Evolutionary conservation across 169 alveolate genomes (phyloP).

Genomic region (Nephromyces sp.): DNA sequence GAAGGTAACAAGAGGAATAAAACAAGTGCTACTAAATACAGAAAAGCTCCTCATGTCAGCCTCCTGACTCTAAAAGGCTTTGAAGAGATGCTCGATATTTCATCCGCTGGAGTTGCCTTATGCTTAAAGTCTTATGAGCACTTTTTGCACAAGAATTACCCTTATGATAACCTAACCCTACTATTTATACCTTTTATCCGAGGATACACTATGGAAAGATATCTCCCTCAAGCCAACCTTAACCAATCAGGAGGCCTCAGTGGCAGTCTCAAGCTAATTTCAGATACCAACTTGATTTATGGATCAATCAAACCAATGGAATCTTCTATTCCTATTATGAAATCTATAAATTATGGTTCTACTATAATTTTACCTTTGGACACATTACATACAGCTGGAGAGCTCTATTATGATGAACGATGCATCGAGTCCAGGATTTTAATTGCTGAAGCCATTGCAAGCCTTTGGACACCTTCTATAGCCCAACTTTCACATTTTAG

Average conservation of each 20-base stretch:
- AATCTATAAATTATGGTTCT: neutral
- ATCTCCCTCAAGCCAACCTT: neutral
- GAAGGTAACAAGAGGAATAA: no score
- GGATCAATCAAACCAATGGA: neutral
- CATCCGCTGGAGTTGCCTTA: conserved; percentile 1
- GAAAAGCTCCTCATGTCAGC: conserved; percentile 3
- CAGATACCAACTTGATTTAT: neutral
- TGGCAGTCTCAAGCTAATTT: neutral
- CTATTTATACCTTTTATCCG: neutral
- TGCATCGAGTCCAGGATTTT: neutral
- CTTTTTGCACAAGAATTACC: neutral
- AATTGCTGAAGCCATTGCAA: neutral
- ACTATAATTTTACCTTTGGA: neutral
- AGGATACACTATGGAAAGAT: no score
- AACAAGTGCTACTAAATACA: no score
- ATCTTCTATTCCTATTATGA: neutral
- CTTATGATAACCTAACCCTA: neutral
- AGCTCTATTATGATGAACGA: neutral
- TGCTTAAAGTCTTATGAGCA: neutral
- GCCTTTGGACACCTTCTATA: neutral
- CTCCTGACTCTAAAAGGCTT: conserved; percentile 22
- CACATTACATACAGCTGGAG: neutral
- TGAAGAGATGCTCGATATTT: conserved; percentile 8
- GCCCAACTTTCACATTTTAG: neutral
- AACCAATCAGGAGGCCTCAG: neutral